Percentiles rank a stretch among this genome's conserved stretches.
Conservation (phyloP, 495 filamentous ascomycete species). For the Talaromyces borbonicus region DNA sequence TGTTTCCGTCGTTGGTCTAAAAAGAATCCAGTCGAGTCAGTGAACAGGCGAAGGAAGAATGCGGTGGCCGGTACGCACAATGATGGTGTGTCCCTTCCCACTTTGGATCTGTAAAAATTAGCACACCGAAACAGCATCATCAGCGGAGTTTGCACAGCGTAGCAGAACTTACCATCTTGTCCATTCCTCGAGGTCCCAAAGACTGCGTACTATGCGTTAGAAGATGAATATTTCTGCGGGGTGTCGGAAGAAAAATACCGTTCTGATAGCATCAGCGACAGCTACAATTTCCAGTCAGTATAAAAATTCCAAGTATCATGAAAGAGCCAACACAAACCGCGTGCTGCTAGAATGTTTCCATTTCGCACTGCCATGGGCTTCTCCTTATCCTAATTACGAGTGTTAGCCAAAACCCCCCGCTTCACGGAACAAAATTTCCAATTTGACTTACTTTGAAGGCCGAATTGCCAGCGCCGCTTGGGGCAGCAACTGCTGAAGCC, state of each 20-base stretch:
- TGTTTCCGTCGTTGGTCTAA: constrained; percentile 94
- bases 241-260: constrained; percentile 29
- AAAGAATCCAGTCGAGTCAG: too few relatives aligned
- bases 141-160: constrained; percentile 10
- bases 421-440: constrained; percentile 9
- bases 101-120: constrained; percentile 73
- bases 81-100: constrained; percentile 91
- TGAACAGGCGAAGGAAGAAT: constrained; percentile 11
- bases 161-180: constrained; percentile 68
- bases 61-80: constrained; percentile 37
- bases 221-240: constrained; percentile 24
- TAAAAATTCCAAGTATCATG: not conserved
- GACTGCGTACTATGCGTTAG: constrained; percentile 46
- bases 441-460: constrained; percentile 63
- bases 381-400: constrained; percentile 75
- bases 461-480: constrained; percentile 50
- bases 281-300: constrained; percentile 37
- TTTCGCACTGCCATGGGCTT: constrained; percentile 95
- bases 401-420: constrained; percentile 18
- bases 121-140: too few relatives aligned
- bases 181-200: constrained; percentile 72
- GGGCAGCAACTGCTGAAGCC: constrained; percentile 50
- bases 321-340: constrained; percentile 49
- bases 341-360: constrained; percentile 91
- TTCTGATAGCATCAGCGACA: constrained; percentile 93